Percentiles rank a stretch among this genome's conserved stretches.
These are phyloP conservation scores for Penicillium sp. DNA, from an alignment of 2,329 filamentous ascomycete species.

Conservation along the genomic window DNA sequence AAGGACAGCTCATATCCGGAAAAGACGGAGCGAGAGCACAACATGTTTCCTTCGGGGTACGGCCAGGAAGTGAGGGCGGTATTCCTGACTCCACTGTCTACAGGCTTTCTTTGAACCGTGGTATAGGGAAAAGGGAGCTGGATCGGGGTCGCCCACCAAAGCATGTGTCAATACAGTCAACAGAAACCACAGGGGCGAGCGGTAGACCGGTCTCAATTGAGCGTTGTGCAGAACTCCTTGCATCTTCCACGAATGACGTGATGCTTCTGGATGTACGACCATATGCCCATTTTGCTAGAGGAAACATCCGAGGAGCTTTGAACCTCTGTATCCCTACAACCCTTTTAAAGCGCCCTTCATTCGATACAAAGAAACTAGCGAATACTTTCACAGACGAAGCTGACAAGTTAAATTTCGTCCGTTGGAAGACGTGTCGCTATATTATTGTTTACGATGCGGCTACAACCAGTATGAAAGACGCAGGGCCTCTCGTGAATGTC, in stretches of 20 bases:
- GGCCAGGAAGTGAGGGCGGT: conserved; percentile 26
- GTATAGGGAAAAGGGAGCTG: conserved; percentile 8
- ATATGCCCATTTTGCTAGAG: conserved; percentile 77
- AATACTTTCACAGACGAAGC: conserved; percentile 79
- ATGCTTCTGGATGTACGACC: conserved; percentile 86
- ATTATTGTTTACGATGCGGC: conserved; percentile 87
- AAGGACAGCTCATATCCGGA: conserved; percentile 44
- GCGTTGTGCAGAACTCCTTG: conserved; percentile 63
- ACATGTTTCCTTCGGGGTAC: conserved; percentile 60
- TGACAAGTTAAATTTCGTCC: conserved; percentile 73
- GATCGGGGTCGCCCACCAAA: conserved; percentile 1
- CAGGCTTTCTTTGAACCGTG: conserved; percentile 24
- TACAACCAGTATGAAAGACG: conserved; percentile 79
- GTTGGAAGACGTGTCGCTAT: conserved; percentile 74
- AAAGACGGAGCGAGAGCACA: conserved; percentile 86
- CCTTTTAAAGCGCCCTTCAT: conserved; percentile 85
- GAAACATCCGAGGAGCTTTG: conserved; percentile 77
- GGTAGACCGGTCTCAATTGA: conserved; percentile 55
- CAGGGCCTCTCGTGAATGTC: conserved; percentile 79
- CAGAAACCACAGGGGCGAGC: conserved; percentile 39
- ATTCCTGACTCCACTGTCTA: conserved; percentile 27
- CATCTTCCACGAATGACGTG: conserved; percentile 56
- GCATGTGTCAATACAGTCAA: neutral
- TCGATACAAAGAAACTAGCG: conserved; percentile 84
- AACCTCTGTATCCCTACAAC: conserved; percentile 97